Base-by-base conservation (phyloP, 2,329 filamentous ascomycete genomes). In the Elsinoe batatas region DNA sequence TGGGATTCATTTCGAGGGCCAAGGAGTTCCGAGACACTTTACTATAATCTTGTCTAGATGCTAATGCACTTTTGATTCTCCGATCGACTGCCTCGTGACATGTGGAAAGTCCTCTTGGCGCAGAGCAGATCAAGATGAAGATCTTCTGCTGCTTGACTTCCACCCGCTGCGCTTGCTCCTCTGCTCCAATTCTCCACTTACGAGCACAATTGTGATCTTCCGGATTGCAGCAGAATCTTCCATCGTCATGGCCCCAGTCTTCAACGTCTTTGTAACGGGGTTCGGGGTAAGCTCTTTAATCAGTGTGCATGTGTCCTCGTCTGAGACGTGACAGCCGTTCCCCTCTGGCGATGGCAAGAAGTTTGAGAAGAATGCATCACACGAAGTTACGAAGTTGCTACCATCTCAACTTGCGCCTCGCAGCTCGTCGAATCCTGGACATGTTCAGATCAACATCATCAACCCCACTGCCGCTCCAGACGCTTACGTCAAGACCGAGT, bases 181-280 rank as follows among this genome's bases (percentile, higher is more conserved):
- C 4, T 8, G 5, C 26, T 8, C 26, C 26, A 30, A 2, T 8
- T 30, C 26, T 30, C 7, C 26, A 8, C 13, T n/a, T 22, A 44
- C 20, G 11, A 44, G 5, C 4, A 44, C 18, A 12, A 12, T n/a
- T 44, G 10, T 13, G 10, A 22, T 30, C 17, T 26, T 44, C 18
- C 18, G 3, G 30, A 44, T n/a, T n/a, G 15, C 36, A 38, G 18
- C 12, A 22, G 8, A 30, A 30, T 12, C n/a, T n/a, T 8, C 11
- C 12, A 22, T 44, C 18, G 10, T 26, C 18, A 44, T 44, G 40
- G 10, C 40, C 15, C 38, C 38, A 15, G 42, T 42, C 17, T 46
- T 58, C 47, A 58, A 56, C 13, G 57, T 58, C 11, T 42, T 56
- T 30, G 54, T 58, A 22, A 58, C 57, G 15, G 57, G 57, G n/a